Base-by-base conservation (phyloP, 345 rosid genomes). In the Rubroshorea leprosula region DNA sequence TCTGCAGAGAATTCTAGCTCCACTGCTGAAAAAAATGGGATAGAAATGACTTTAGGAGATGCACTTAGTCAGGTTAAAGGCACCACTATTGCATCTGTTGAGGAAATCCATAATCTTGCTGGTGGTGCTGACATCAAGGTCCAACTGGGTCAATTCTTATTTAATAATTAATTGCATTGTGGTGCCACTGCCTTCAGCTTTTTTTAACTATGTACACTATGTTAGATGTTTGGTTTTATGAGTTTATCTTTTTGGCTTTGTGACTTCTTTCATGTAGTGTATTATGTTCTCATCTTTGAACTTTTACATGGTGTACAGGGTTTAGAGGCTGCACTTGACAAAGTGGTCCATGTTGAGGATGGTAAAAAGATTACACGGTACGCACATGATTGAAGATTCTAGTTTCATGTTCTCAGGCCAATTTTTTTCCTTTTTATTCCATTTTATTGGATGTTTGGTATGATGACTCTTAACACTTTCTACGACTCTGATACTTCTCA, bases 121-220 rank as follows among this genome's bases (percentile, higher is more conserved):
- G 97, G 91, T 0, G 96, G 96, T 71, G 94, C 99, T 76, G 99
- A 93, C 78, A 87, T 93, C 63, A 93, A 93, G 99, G 97, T 89
- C 41, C 49, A 51, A 35, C 41, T 13, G 7, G 11, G 49, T 62
- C 24, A 49, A 17, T 51, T 60, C 23, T 5, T 49, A 49, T 21
- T 46, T 29, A 51, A 38, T 50, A 3, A 22, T 43, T 45, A 10
- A 23, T 62, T 16, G 16, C 4, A 18, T 8, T 51, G 27, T 20
- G 0, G 39, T 31, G 44, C 15, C 39, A 23, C 5, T n/a, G n/a
- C n/a, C n/a, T n/a, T 54, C n/a, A 17, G 22, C 44, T 27, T 27
- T 27, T 3, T 27, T 27, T 27, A 3, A 3, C 8, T 27, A 27
- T 27, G 31, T 27, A 27, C 31, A 27, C 31, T 27, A 3, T 27